Percentiles rank a stretch among this genome's conserved stretches.
These are phyloP conservation scores for Bretschneidera sinensis DNA, from an alignment of 345 rosid species.

Conservation along the genomic window DNA sequence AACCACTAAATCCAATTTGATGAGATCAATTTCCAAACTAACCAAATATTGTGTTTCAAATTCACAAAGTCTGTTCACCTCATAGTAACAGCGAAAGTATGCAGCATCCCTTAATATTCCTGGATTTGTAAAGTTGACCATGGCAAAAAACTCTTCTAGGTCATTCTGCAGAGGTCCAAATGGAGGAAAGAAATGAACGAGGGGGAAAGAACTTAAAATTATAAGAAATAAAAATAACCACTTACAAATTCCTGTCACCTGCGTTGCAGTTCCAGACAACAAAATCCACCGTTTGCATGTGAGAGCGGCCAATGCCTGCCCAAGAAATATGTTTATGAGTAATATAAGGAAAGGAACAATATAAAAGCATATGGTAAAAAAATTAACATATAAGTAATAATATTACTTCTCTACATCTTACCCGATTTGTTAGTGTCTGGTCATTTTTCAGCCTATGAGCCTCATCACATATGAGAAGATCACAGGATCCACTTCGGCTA, in stretches of 20 bases:
- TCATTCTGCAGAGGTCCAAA: conserved; percentile 72
- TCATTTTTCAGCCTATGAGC: conserved; percentile 98
- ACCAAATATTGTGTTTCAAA: too few relatives aligned
- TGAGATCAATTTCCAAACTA: background rate
- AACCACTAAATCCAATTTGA: too few relatives aligned
- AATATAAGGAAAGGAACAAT: conserved; percentile 4
- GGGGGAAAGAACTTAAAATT: conserved; percentile 6
- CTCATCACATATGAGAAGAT: conserved; percentile 97
- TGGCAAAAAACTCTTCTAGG: conserved; percentile 95
- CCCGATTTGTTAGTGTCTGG: conserved; percentile 93
- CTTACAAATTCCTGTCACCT: conserved; percentile 39
- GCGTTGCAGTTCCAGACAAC: conserved; percentile 99
- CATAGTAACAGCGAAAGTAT: conserved; percentile 84
- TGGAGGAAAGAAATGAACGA: conserved; percentile 8
- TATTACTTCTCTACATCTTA: conserved; percentile 30
- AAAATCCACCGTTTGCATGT: conserved; percentile 85
- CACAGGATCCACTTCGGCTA: conserved; percentile 69
- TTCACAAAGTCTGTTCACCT: conserved; percentile 38
- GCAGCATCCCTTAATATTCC: conserved; percentile 87
- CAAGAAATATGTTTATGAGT: too few relatives aligned
- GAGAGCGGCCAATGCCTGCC: conserved; percentile 88
- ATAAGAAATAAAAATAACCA: conserved; percentile 16
- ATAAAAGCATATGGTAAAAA: background rate
- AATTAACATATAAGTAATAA: conserved; percentile 10
- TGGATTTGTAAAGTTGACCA: conserved; percentile 98